These are phyloP conservation scores for Colletotrichum australisinense DNA, from an alignment of 2,329 filamentous ascomycete genomes.

Conservation along the genomic window DNA sequence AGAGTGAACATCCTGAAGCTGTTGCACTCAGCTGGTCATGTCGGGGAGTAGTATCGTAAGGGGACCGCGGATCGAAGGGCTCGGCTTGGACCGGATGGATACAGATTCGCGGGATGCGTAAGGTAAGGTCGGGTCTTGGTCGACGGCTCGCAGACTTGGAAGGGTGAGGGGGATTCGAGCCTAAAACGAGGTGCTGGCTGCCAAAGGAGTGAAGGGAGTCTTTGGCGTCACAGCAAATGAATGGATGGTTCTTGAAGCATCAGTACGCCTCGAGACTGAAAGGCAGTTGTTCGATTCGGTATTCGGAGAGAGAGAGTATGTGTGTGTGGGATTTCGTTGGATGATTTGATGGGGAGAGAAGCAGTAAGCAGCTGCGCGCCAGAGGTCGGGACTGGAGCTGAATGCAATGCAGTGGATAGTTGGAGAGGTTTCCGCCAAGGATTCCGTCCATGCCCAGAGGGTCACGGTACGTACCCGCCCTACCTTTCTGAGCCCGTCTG, in stretches of 20 bases:
- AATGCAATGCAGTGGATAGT: constrained; percentile 34
- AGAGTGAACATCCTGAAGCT: constrained; percentile 67
- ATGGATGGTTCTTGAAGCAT: background rate
- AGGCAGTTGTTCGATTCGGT: background rate
- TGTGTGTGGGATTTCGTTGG: background rate
- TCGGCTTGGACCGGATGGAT: background rate
- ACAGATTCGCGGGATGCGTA: background rate
- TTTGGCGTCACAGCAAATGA: constrained; percentile 6
- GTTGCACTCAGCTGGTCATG: constrained; percentile 48
- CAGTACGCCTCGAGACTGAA: background rate
- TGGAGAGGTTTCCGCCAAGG: constrained; percentile 34
- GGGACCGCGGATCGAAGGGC: background rate
- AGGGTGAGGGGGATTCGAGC: background rate
- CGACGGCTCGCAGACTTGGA: background rate
- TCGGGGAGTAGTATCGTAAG: constrained; percentile 38
- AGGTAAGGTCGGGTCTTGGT: constrained; percentile 2
- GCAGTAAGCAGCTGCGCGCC: constrained; percentile 9
- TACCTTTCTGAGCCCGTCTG: background rate
- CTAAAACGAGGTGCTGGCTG: background rate
- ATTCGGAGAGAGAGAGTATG: background rate
- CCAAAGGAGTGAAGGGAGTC: constrained; percentile 7
- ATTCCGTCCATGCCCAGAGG: constrained; percentile 13
- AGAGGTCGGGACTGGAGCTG: constrained; percentile 31
- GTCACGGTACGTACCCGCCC: constrained; percentile 26
- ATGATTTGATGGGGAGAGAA: constrained; percentile 24